Evolutionary conservation across 768 basidiomycete genomes (phyloP).

Genomic region (Leccinum aurantiacum): DNA sequence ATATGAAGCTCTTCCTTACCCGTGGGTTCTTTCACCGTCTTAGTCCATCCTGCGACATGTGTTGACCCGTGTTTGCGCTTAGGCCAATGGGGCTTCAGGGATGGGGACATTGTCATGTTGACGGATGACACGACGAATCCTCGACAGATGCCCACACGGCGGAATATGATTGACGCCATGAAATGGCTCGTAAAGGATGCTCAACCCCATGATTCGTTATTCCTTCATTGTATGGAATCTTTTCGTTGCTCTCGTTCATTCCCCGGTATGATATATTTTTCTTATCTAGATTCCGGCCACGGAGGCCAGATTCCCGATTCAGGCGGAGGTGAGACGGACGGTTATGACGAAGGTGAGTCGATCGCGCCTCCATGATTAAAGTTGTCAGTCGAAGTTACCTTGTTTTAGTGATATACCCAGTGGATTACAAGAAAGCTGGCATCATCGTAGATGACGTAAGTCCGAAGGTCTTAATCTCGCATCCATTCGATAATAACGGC

Average conservation of each 20-base stretch:
- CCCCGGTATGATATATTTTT: neutral
- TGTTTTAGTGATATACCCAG: slow-evolving; percentile 76
- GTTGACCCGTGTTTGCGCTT: neutral
- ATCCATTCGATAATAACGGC: neutral
- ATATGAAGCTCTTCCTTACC: slow-evolving; percentile 66
- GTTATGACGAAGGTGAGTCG: too few relatives aligned
- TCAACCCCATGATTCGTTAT: slow-evolving; percentile 66
- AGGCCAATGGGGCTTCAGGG: slow-evolving; percentile 48
- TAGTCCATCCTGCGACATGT: neutral
- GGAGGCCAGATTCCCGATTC: too few relatives aligned
- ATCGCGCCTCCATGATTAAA: too few relatives aligned
- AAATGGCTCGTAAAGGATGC: slow-evolving; percentile 71
- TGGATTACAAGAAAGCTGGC: slow-evolving; percentile 77
- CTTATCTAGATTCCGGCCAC: too few relatives aligned
- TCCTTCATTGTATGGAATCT: slow-evolving; percentile 60
- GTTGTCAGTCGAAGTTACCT: neutral
- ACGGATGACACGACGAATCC: slow-evolving; percentile 46
- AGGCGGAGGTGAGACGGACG: too few relatives aligned
- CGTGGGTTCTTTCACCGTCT: slow-evolving; percentile 36
- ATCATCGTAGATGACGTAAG: slow-evolving; percentile 78
- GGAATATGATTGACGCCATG: slow-evolving; percentile 60
- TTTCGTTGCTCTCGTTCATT: neutral
- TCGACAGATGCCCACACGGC: slow-evolving; percentile 48
- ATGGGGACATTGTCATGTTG: slow-evolving; percentile 58
- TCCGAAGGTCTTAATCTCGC: slow-evolving; percentile 1